phyloP scores from a whole-genome alignment of 2,329 filamentous ascomycete genomes.

The Colletotrichum siamense region DNA sequence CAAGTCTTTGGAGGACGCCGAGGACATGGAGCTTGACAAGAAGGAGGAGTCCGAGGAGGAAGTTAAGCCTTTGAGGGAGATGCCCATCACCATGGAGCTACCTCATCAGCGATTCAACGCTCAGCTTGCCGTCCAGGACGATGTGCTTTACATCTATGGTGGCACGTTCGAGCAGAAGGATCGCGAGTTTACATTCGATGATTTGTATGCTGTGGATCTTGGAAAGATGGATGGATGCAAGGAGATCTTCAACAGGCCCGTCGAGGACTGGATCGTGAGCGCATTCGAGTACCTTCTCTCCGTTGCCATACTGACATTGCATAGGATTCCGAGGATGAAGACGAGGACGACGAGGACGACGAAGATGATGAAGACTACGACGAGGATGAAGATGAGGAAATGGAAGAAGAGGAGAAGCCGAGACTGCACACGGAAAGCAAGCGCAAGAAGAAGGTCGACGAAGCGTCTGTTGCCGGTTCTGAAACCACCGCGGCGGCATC shows the following conservation, averaged over 20 bases:
- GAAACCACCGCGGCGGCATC: constrained; percentile 31
- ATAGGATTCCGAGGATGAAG: constrained; percentile 64
- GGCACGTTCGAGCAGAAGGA: constrained; percentile 96
- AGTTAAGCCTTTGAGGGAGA: constrained; percentile 63
- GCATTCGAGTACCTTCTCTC: constrained; percentile 26
- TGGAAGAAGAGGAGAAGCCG: constrained; percentile 49
- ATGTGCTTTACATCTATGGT: constrained; percentile 91
- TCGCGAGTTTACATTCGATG: constrained; percentile 93
- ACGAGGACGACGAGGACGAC: constrained; percentile 63
- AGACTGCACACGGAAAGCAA: constrained; percentile 57
- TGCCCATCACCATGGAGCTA: constrained; percentile 77
- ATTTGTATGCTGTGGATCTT: constrained; percentile 92
- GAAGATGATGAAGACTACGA: constrained; percentile 59
- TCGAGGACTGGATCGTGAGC: constrained; percentile 80
- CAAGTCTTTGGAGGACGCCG: constrained; percentile 61
- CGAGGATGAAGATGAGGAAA: constrained; percentile 53
- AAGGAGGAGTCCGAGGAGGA: constrained; percentile 58
- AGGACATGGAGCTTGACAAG: constrained; percentile 55
- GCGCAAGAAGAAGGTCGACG: constrained; percentile 60
- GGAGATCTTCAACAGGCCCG: constrained; percentile 85
- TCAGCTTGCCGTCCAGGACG: constrained; percentile 87
- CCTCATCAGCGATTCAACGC: constrained; percentile 93
- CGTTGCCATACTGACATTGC: constrained; percentile 28
- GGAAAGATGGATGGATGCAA: constrained; percentile 94
- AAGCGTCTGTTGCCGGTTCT: constrained; percentile 28